These are phyloP conservation scores for Sporisorium iseilematis-ciliati DNA, from an alignment of 1,284 basidiomycete genomes.

Conservation along the genomic window DNA sequence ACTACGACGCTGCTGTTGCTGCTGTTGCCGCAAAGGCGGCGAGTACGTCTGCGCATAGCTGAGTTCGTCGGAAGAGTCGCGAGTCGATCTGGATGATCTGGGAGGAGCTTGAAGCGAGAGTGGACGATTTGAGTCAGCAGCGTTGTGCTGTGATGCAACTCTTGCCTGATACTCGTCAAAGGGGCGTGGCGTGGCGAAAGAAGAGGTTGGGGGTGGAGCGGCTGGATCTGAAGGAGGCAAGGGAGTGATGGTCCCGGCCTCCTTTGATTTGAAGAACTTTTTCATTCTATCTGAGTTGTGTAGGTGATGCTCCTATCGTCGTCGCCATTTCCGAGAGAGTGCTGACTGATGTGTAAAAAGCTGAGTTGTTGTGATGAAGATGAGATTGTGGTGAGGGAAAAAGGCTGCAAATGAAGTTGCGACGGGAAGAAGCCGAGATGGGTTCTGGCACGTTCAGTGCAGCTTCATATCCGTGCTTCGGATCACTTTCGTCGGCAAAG, in stretches of 20 bases:
- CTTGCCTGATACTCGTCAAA: constrained; percentile 46
- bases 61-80: constrained; percentile 21
- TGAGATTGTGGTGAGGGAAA: not conserved
- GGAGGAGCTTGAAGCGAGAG: constrained; percentile 28
- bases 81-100: constrained; percentile 16
- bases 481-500: not conserved
- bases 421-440: not conserved
- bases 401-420: constrained; percentile 3
- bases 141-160: constrained; percentile 18
- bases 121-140: constrained; percentile 15
- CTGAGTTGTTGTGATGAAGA: too few species aligned
- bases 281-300: constrained; percentile 46
- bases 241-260: constrained; percentile 50
- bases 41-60: constrained; percentile 15
- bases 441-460: not conserved
- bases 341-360: not conserved
- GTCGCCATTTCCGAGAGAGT: constrained; percentile 17
- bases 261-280: constrained; percentile 46
- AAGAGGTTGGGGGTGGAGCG: constrained; percentile 14
- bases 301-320: not conserved
- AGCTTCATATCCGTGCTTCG: not conserved
- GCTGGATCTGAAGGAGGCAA: constrained; percentile 39
- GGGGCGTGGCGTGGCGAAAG: constrained; percentile 35
- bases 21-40: constrained; percentile 4
- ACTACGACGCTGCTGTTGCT: constrained; percentile 16